Evolutionary conservation across 768 basidiomycete genomes (phyloP).

Genomic region (Mycena latifolia): DNA sequence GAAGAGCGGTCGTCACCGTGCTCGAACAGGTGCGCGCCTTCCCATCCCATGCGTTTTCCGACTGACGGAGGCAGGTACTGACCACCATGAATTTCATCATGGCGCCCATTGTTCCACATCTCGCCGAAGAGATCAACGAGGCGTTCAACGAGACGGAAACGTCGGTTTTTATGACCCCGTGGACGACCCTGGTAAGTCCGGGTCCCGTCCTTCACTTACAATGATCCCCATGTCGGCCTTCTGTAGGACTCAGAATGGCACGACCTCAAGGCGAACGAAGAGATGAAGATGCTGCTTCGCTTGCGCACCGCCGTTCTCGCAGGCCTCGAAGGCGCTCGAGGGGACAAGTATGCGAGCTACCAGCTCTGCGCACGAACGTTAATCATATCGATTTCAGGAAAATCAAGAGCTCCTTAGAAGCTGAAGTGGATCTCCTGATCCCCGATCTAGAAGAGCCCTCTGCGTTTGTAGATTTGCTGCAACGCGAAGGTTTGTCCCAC

Average conservation of each 20-base stretch:
- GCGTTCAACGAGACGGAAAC: conserved; percentile 49
- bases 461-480: conserved; percentile 46
- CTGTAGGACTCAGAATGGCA: conserved; percentile 72
- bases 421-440: conserved; percentile 74
- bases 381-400: conserved; percentile 54
- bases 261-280: conserved; percentile 63
- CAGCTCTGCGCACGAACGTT: not conserved
- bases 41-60: not conserved
- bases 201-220: not conserved
- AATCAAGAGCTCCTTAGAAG: conserved; percentile 83
- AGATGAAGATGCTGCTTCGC: conserved; percentile 74
- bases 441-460: conserved; percentile 48
- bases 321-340: conserved; percentile 82
- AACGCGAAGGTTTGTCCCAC: conserved; percentile 54
- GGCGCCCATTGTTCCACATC: conserved; percentile 90
- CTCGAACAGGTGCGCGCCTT: conserved; percentile 69
- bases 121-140: conserved; percentile 89
- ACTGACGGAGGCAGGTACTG: conserved; percentile 64
- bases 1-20: conserved; percentile 77
- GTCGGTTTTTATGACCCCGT: conserved; percentile 81
- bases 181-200: conserved; percentile 74
- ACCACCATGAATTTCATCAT: conserved; percentile 75
- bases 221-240: not conserved
- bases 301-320: conserved; percentile 73
- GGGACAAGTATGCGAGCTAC: conserved; percentile 69